Evolutionary conservation across 2,329 filamentous ascomycete species (phyloP), one percentile per base, ranked within the genome.

Genomic region (Aspergillus sp.): DNA sequence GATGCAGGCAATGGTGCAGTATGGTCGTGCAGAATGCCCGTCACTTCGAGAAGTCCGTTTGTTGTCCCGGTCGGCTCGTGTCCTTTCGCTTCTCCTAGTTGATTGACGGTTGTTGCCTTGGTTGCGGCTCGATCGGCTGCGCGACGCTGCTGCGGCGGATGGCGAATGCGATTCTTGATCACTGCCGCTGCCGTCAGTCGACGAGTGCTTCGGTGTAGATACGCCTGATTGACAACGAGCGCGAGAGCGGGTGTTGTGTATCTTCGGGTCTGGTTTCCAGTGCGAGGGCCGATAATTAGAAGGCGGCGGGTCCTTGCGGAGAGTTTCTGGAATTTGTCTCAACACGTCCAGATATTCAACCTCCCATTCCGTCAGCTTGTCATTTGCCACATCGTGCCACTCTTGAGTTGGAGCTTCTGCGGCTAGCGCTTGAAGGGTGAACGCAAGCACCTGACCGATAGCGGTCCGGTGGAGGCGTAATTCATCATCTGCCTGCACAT

Each of bases 221-320:
- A 17, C 6, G 21, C 15, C 58, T 53, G 46, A 59, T 58, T 62
- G n/a, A 50, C 56, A 65, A 15, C 48, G 56, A 60, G 59, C 50
- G 7, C 33, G 33, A 14, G 11, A 35, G 11, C 33, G 33, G 12
- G 33, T 35, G 11, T 35, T 35, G 33, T 35, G 14, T 14, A 14
- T 35, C 5, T 35, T 35, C 11, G 2, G 33, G 14, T 14, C 91
- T 90, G 12, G 41, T 46, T 46, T 46, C 44, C 44, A 46, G 31
- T 49, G 8, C 9, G 61, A 68, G n/a, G 63, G 67, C 21, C 59
- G 63, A 62, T 70, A 71, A 59, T 65, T 65, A 7, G 63, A 68
- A 39, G 63, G 5, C 6, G 9, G 56, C 27, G 58, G 61, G 6
- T 66, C 63, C 47, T 63, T 63, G 15, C 62, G 59, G 11, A 66